Conservation (phyloP, 2,329 filamentous ascomycete genomes). For the Aureobasidium sp. region DNA sequence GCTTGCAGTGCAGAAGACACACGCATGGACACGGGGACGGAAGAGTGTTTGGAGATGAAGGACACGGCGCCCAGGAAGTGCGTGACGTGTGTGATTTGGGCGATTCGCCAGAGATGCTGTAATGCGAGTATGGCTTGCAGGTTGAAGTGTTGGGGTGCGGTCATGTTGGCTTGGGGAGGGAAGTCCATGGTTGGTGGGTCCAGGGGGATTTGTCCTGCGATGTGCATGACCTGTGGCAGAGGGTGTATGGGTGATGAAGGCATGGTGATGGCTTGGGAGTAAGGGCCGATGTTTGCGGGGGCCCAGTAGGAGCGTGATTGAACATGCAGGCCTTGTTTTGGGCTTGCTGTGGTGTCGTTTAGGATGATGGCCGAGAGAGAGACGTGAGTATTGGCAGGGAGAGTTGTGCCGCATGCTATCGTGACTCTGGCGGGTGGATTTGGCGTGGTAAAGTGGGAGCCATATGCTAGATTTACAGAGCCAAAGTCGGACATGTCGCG, state of each 20-base stretch:
- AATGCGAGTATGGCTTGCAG: conserved; percentile 63
- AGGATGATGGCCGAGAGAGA: conserved; percentile 51
- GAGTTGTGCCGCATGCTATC: conserved; percentile 62
- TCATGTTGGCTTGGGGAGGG: conserved; percentile 20
- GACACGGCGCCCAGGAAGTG: conserved; percentile 72
- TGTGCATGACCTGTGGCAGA: conserved; percentile 45
- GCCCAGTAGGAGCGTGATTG: conserved; percentile 96
- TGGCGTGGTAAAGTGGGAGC: conserved; percentile 62
- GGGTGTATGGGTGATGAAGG: conserved; percentile 23
- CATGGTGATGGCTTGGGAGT: conserved; percentile 75
- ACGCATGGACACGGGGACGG: conserved; percentile 21
- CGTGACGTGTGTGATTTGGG: conserved; percentile 59
- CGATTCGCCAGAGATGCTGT: conserved; percentile 86
- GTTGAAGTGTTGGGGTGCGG: conserved; percentile 35
- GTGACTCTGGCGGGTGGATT: conserved; percentile 84
- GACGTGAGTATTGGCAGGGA: conserved; percentile 56
- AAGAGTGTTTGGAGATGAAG: conserved; percentile 51
- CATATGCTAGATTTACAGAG: conserved; percentile 68
- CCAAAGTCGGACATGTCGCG: conserved; percentile 75
- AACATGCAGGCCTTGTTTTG: conserved; percentile 63
- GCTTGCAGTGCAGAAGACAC: conserved; percentile 25
- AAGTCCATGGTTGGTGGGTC: conserved; percentile 71
- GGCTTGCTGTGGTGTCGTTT: conserved; percentile 18
- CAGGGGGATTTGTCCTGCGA: conserved; percentile 89
- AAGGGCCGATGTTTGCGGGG: conserved; percentile 93